Percentiles rank a stretch among this genome's conserved stretches.
Evolutionary conservation across 2,329 filamentous ascomycete genomes (phyloP).

Genomic region (Hymenoscyphus repandus): DNA sequence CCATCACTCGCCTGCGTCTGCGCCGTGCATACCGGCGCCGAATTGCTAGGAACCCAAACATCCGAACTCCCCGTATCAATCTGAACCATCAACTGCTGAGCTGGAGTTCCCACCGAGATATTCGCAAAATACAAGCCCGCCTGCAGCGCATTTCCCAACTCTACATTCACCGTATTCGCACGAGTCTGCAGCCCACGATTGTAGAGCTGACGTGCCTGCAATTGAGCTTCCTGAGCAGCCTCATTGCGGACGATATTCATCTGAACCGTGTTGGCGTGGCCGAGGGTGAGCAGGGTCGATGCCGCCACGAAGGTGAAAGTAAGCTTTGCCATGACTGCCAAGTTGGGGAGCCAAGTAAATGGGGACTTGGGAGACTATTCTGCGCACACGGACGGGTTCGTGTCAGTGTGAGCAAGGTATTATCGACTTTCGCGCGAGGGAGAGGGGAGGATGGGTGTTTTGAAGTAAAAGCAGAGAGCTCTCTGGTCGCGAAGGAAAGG

Average conservation of each 20-base stretch:
- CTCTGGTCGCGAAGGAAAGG: too few species aligned
- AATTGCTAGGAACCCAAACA: constrained; percentile 48
- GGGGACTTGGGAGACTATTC: background rate
- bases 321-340: constrained; percentile 10
- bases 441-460: too few species aligned
- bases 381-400: too few species aligned
- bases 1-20: constrained; percentile 32
- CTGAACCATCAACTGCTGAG: constrained; percentile 48
- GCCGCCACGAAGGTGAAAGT: constrained; percentile 7
- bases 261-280: constrained; percentile 15
- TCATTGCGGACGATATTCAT: constrained; percentile 22
- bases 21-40: constrained; percentile 20
- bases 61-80: constrained; percentile 62
- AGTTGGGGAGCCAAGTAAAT: background rate
- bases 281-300: constrained; percentile 3
- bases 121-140: constrained; percentile 44
- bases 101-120: constrained; percentile 53
- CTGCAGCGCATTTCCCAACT: constrained; percentile 43
- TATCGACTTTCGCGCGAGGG: too few species aligned
- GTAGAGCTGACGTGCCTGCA: constrained; percentile 14
- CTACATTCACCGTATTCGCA: constrained; percentile 17
- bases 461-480: too few species aligned
- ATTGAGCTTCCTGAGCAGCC: constrained; percentile 19
- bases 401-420: too few species aligned
- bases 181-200: constrained; percentile 11